Conservation (phyloP, 2,329 filamentous ascomycete genomes). For the Coniochaeta hoffmannii region DNA sequence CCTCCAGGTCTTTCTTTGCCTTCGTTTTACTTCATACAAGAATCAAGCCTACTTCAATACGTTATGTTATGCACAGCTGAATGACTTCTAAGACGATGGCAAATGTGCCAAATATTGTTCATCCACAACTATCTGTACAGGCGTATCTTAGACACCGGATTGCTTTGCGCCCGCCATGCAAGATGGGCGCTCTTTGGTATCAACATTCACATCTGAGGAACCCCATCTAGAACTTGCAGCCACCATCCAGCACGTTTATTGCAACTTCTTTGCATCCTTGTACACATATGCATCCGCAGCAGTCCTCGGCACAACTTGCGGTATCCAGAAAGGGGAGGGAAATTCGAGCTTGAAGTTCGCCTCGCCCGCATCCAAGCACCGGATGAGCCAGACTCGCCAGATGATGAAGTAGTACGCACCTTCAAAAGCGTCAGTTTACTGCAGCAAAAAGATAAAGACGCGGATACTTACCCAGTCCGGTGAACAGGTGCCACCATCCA, state of each 20-base stretch:
- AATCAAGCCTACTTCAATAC: too few relatives aligned
- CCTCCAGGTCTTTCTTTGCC: too few relatives aligned
- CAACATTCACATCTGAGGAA: not conserved
- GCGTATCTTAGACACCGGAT: too few relatives aligned
- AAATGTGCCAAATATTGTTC: too few relatives aligned
- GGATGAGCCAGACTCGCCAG: conserved; percentile 77
- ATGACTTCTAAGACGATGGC: too few relatives aligned
- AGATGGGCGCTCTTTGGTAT: not conserved
- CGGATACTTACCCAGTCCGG: conserved; percentile 53
- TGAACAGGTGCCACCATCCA: conserved; percentile 68
- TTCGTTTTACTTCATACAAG: too few relatives aligned
- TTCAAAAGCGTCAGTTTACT: conserved; percentile 1
- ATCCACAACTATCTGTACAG: too few relatives aligned
- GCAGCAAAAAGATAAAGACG: too few relatives aligned
- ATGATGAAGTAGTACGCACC: conserved; percentile 69
- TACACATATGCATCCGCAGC: not conserved
- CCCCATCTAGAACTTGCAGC: not conserved
- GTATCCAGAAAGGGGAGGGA: conserved; percentile 49
- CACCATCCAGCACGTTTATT: not conserved
- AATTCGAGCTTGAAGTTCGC: conserved; percentile 65
- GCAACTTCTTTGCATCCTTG: not conserved
- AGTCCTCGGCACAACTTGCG: conserved; percentile 34
- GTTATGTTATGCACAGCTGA: too few relatives aligned
- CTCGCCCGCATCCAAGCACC: conserved; percentile 66
- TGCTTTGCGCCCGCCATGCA: not conserved